Percentiles rank a stretch among this genome's conserved stretches.
phyloP scores from a whole-genome alignment of 495 filamentous ascomycete species.

The Xylaria nigripes region DNA sequence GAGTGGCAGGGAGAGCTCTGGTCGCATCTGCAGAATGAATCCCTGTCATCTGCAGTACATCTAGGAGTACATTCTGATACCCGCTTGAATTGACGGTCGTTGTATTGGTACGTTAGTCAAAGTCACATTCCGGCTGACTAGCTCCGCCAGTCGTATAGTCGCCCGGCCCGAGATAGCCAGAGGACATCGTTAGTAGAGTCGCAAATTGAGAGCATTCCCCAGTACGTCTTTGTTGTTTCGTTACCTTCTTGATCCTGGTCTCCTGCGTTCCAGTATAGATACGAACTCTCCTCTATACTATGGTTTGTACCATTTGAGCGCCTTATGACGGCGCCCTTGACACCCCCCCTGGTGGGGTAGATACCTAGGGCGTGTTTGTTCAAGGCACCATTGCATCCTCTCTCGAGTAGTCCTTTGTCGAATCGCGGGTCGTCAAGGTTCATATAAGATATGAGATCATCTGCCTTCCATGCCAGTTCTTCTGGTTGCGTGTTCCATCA shows the following conservation, averaged over 20 bases:
- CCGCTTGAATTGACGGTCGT: constrained; percentile 17
- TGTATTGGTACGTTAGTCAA: constrained; percentile 26
- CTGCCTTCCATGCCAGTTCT: constrained; percentile 24
- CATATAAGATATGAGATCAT: constrained; percentile 29
- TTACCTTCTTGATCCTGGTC: constrained; percentile 21
- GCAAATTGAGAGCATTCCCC: constrained; percentile 27
- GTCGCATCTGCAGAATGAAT: not conserved
- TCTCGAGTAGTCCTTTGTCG: not conserved
- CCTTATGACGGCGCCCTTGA: constrained; percentile 23
- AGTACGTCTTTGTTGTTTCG: constrained; percentile 19
- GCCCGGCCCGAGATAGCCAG: constrained; percentile 15
- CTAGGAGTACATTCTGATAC: constrained; percentile 9
- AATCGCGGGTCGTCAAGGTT: not conserved
- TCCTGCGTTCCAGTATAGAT: constrained; percentile 36
- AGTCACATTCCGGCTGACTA: constrained; percentile 24
- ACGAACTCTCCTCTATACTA: constrained; percentile 13
- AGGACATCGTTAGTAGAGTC: constrained; percentile 10
- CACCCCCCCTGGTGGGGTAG: constrained; percentile 16
- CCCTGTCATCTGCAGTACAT: not conserved
- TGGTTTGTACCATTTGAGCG: constrained; percentile 20
- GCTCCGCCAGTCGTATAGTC: constrained; percentile 2
- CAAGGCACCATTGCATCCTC: not conserved
- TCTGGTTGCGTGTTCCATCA: constrained; percentile 13
- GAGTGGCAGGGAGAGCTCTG: constrained; percentile 2
- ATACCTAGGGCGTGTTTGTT: constrained; percentile 15